A percentile compares a stretch with the other conserved stretches of the same genome.
Conservation (phyloP, 768 basidiomycete species). For the Phlebiopsis flavidoalba region DNA sequence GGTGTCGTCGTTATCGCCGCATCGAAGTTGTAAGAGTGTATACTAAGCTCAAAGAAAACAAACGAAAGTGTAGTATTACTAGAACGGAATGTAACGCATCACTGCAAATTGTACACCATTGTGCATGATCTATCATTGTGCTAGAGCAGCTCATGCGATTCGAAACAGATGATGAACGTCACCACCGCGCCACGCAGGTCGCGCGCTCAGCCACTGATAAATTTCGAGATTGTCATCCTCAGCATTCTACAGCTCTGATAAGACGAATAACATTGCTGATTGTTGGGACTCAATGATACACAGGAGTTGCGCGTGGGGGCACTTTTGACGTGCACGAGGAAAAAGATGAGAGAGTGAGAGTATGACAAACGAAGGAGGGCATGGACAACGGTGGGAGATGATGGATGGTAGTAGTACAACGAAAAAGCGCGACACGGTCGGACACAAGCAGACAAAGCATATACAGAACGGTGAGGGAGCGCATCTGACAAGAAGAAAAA, state of each 20-base stretch:
- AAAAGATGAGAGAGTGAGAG: not conserved
- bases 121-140: not conserved
- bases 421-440: not conserved
- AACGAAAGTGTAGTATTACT: not conserved
- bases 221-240: not conserved
- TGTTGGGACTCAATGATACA: not conserved
- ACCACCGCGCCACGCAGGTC: too few species aligned
- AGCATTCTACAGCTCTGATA: not conserved
- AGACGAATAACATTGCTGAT: not conserved
- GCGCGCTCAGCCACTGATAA: too few species aligned
- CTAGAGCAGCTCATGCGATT: too few species aligned
- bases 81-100: not conserved
- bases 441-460: not conserved
- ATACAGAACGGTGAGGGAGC: not conserved
- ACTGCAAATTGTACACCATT: not conserved
- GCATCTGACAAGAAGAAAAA: not conserved
- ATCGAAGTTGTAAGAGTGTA: conserved; percentile 20
- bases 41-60: not conserved
- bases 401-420: not conserved
- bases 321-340: not conserved
- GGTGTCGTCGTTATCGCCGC: conserved; percentile 24
- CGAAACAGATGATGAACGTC: too few species aligned
- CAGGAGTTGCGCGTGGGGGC: not conserved
- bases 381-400: not conserved
- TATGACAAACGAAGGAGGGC: not conserved